Evolutionary conservation across 1,284 basidiomycete genomes (phyloP).

Genomic region (Prillingera fragicola): DNA sequence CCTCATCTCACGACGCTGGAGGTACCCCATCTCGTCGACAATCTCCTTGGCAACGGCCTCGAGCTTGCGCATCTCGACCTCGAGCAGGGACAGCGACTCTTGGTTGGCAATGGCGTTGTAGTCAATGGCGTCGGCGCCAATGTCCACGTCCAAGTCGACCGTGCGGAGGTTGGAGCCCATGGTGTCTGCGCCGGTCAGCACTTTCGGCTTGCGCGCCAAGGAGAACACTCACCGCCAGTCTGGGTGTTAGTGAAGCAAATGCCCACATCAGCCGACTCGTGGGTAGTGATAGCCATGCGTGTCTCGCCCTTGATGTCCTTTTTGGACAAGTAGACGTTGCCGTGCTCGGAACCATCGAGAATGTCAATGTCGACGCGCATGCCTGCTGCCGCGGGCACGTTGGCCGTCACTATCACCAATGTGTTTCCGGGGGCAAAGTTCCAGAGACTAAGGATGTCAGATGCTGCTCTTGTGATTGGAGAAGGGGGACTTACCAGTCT

Average conservation of each 20-base stretch:
- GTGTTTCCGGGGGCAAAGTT: slow-evolving; percentile 79
- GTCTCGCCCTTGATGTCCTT: slow-evolving; percentile 83
- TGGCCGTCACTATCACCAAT: slow-evolving; percentile 90
- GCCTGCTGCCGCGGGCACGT: slow-evolving; percentile 64
- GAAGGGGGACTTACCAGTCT: slow-evolving; percentile 36
- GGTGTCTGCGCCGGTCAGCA: slow-evolving; percentile 68
- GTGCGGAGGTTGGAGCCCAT: slow-evolving; percentile 55
- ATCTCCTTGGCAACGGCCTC: slow-evolving; percentile 93
- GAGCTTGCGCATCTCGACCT: slow-evolving; percentile 96
- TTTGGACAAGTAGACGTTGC: slow-evolving; percentile 89
- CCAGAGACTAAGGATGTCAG: slow-evolving; percentile 69
- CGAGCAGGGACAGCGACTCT: slow-evolving; percentile 88
- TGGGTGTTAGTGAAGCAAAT: slow-evolving; percentile 86
- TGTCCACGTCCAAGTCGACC: slow-evolving; percentile 92
- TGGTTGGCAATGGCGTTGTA: slow-evolving; percentile 99
- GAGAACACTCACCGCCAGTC: slow-evolving; percentile 62
- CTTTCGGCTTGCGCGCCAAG: slow-evolving; percentile 78
- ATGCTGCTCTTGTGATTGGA: background rate
- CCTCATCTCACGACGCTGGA: slow-evolving; percentile 79
- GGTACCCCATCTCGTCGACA: slow-evolving; percentile 86
- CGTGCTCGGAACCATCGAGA: slow-evolving; percentile 77
- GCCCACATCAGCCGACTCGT: slow-evolving; percentile 87
- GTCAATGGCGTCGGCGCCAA: slow-evolving; percentile 96
- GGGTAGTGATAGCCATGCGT: slow-evolving; percentile 86
- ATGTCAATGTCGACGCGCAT: slow-evolving; percentile 91